Evolutionary conservation across 106 monocot genomes (phyloP).

Genomic region (Triglochin maritima): DNA sequence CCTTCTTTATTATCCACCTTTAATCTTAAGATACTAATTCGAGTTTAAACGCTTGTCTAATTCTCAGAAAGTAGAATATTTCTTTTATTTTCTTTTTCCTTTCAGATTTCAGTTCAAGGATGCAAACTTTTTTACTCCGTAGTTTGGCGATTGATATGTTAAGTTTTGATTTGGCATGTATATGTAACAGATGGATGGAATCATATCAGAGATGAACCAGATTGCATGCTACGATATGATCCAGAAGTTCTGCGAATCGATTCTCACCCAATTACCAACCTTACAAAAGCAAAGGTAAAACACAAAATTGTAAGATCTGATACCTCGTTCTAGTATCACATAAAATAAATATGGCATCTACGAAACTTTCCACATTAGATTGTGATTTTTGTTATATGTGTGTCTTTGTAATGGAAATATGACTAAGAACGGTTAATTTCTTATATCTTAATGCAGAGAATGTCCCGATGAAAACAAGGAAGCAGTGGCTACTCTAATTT

Average conservation of each 20-base stretch:
- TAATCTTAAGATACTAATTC: background rate
- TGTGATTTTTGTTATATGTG: background rate
- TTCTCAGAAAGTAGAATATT: background rate
- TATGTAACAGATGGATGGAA: constrained; percentile 49
- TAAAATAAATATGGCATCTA: background rate
- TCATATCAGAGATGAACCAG: constrained; percentile 52
- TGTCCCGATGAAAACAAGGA: constrained; percentile 61
- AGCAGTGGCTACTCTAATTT: constrained; percentile 62
- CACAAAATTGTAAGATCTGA: background rate
- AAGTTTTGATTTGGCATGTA: background rate
- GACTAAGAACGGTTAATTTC: too few species aligned
- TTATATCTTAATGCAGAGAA: constrained; percentile 22
- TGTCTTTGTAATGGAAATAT: background rate
- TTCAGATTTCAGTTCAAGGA: too few species aligned
- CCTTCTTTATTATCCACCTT: background rate
- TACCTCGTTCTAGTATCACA: background rate
- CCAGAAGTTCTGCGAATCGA: constrained; percentile 38
- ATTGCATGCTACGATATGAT: constrained; percentile 69
- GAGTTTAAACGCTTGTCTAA: background rate
- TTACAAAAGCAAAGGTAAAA: constrained; percentile 63
- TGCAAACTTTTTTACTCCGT: background rate
- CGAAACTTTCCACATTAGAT: background rate
- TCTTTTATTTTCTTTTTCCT: background rate
- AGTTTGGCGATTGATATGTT: background rate
- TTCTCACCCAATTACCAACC: constrained; percentile 31